These are phyloP conservation scores for Colletotrichum sp. DNA, from an alignment of 2,329 filamentous ascomycete species.

Conservation along the genomic window DNA sequence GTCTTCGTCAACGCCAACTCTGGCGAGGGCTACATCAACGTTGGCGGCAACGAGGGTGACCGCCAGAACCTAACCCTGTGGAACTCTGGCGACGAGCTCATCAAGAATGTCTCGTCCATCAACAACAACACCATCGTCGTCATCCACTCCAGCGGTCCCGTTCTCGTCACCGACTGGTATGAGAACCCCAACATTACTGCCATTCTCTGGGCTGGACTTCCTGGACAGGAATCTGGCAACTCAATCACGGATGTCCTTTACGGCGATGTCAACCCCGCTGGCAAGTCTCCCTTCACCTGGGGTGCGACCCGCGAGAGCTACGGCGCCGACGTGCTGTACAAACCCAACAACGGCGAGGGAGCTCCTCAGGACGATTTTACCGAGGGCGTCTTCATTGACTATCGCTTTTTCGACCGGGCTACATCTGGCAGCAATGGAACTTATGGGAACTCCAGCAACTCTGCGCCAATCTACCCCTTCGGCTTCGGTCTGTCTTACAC, in stretches of 20 bases:
- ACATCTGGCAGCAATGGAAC: constrained; percentile 31
- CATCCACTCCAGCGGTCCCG: constrained; percentile 84
- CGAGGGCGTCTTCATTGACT: constrained; percentile 84
- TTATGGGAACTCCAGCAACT: constrained; percentile 13
- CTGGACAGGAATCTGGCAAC: constrained; percentile 84
- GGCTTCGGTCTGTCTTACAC: constrained; percentile 84
- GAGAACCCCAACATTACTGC: constrained; percentile 80
- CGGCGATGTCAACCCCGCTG: constrained; percentile 77
- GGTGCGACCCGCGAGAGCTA: constrained; percentile 71
- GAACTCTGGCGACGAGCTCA: constrained; percentile 79
- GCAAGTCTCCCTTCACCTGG: constrained; percentile 82
- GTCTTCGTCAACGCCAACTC: constrained; percentile 90
- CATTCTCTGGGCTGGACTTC: constrained; percentile 81
- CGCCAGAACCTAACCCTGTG: constrained; percentile 92
- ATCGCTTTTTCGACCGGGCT: constrained; percentile 74
- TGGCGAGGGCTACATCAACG: constrained; percentile 84
- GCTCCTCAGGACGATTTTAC: constrained; percentile 76
- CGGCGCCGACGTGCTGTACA: constrained; percentile 68
- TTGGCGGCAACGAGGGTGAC: constrained; percentile 86
- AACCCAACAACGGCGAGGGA: constrained; percentile 69
- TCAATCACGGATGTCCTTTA: constrained; percentile 84
- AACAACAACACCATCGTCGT: constrained; percentile 93
- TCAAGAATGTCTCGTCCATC: constrained; percentile 77
- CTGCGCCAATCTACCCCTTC: constrained; percentile 79
- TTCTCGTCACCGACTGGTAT: constrained; percentile 77